Conservation (phyloP, 164 flowering plant species). For the Berberis vulgaris region DNA sequence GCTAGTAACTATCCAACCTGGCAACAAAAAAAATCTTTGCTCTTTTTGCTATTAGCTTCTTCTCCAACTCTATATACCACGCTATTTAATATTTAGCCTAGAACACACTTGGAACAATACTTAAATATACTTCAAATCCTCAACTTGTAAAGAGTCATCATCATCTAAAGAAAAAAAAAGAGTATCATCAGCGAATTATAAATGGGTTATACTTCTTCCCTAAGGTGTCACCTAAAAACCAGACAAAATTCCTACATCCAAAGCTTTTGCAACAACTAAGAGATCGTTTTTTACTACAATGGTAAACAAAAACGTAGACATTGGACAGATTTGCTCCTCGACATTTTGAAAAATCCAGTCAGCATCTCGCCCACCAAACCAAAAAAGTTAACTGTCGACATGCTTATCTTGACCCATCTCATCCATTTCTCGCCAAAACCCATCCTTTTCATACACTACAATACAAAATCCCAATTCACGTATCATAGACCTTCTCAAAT, state of each 20-base stretch:
- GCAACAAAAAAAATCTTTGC: too few species aligned
- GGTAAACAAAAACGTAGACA: background rate
- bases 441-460: background rate
- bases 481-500: background rate
- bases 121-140: too few species aligned
- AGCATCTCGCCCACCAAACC: background rate
- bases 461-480: background rate
- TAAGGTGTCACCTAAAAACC: background rate
- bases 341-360: background rate
- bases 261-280: background rate
- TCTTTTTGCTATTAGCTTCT: too few species aligned
- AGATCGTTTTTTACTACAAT: background rate
- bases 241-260: background rate
- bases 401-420: background rate
- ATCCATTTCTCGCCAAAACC: background rate
- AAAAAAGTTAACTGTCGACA: background rate
- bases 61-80: too few species aligned
- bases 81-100: too few species aligned
- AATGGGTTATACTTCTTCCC: too few species aligned
- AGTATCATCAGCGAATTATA: too few species aligned
- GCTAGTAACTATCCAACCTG: too few species aligned
- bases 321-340: background rate
- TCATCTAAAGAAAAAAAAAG: too few species aligned
- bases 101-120: too few species aligned
- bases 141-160: too few species aligned